These are phyloP conservation scores for Yamadazyma oceani DNA, from an alignment of 1,139 yeast genomes.

Conservation along the genomic window DNA sequence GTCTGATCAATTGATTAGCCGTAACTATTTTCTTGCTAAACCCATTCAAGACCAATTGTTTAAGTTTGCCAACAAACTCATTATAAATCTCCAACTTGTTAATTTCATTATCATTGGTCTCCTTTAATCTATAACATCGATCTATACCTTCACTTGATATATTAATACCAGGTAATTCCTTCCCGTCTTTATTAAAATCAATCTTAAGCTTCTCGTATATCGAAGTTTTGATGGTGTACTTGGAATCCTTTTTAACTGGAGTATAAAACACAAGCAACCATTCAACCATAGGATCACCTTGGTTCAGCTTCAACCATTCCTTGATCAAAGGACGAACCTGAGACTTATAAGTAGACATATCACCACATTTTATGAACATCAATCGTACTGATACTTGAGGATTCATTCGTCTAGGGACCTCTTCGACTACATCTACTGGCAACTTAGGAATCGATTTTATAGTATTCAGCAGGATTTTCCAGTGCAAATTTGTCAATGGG, in stretches of 20 bases:
- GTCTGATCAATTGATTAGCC: slow-evolving; percentile 12
- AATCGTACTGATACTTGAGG: slow-evolving; percentile 61
- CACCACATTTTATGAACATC: slow-evolving; percentile 67
- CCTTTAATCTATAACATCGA: slow-evolving; percentile 17
- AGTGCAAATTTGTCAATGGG: slow-evolving; percentile 75
- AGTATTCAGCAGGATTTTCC: slow-evolving; percentile 63
- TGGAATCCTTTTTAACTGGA: slow-evolving; percentile 44
- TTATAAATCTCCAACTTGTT: slow-evolving; percentile 52
- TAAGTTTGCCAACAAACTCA: slow-evolving; percentile 45
- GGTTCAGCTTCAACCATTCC: slow-evolving; percentile 68
- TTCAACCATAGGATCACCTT: slow-evolving; percentile 44
- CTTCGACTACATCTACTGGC: slow-evolving; percentile 61
- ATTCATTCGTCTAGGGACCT: slow-evolving; percentile 43
- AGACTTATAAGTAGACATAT: slow-evolving; percentile 70
- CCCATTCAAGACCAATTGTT: slow-evolving; percentile 53
- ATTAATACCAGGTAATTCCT: slow-evolving; percentile 24
- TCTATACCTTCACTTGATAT: slow-evolving; percentile 9
- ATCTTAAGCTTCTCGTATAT: slow-evolving; percentile 62
- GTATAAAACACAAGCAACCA: slow-evolving; percentile 65
- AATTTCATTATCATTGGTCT: slow-evolving; percentile 35
- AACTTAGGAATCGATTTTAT: slow-evolving; percentile 68
- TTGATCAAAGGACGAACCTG: slow-evolving; percentile 78
- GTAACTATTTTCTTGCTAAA: slow-evolving; percentile 51
- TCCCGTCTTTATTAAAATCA: slow-evolving; percentile 55
- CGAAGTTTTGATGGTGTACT: slow-evolving; percentile 52